Percentiles rank a stretch among this genome's conserved stretches.
These are phyloP conservation scores for Quercus suber DNA, from an alignment of 306 rosid species.

Conservation along the genomic window DNA sequence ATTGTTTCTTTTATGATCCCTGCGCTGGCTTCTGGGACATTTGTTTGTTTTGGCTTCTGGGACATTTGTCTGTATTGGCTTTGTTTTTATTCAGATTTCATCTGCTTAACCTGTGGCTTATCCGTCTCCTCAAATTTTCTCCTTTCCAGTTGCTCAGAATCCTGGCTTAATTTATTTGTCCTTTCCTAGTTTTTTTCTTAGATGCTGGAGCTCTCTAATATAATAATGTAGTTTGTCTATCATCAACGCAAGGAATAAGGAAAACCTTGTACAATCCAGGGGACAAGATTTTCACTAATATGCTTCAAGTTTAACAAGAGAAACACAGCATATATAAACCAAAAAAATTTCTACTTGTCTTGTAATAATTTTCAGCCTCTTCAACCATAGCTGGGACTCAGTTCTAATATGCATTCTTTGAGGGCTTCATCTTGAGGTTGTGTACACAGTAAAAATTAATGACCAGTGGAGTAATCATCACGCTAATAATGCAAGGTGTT, in stretches of 20 bases:
- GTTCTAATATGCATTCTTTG: too few species aligned
- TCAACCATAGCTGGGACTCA: too few species aligned
- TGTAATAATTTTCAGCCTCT: too few species aligned
- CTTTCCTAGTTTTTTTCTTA: conserved; percentile 34
- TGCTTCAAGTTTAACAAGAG: too few species aligned
- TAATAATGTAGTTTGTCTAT: conserved; percentile 59
- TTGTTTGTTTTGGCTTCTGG: neutral
- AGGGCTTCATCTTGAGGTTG: too few species aligned
- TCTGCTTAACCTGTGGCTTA: conserved; percentile 7
- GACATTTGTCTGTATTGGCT: neutral
- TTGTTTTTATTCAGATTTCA: neutral
- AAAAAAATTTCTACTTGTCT: too few species aligned
- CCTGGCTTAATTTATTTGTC: conserved; percentile 15
- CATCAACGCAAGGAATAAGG: conserved; percentile 58
- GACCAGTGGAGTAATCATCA: too few species aligned
- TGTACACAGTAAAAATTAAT: too few species aligned
- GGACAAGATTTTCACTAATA: neutral
- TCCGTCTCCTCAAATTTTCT: conserved; percentile 13
- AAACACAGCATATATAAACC: too few species aligned
- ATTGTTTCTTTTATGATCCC: too few species aligned
- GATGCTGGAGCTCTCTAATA: conserved; percentile 44
- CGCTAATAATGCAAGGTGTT: too few species aligned
- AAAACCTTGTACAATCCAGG: conserved; percentile 41
- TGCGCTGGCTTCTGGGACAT: too few species aligned
- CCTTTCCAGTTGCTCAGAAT: neutral